Evolutionary conservation across 2,329 filamentous ascomycete genomes (phyloP).

Genomic region (Monilinia vaccinii-corymbosi): DNA sequence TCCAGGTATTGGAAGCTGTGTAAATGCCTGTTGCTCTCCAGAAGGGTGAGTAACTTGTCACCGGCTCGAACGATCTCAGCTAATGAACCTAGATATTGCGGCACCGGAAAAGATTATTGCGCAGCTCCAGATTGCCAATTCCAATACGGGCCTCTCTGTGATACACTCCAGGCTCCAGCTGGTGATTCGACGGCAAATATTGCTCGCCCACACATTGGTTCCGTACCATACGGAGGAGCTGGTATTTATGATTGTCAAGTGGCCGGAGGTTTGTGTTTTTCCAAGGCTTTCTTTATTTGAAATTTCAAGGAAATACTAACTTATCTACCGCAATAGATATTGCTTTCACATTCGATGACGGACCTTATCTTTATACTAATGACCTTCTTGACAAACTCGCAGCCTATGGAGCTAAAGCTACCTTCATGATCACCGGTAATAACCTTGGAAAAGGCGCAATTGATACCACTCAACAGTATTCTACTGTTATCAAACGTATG

Average conservation of each 20-base stretch:
- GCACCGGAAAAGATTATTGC: constrained; percentile 40
- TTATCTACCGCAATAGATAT: constrained; percentile 33
- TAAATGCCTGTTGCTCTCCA: constrained; percentile 23
- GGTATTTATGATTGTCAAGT: constrained; percentile 47
- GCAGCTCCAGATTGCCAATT: constrained; percentile 53
- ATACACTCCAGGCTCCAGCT: constrained; percentile 39
- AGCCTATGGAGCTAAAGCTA: constrained; percentile 52
- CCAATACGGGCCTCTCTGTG: constrained; percentile 50
- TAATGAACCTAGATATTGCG: constrained; percentile 20
- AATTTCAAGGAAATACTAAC: background rate
- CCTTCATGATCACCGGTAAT: constrained; percentile 51
- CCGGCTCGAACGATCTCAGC: background rate
- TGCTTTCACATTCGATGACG: constrained; percentile 59
- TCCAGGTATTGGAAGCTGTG: constrained; percentile 21
- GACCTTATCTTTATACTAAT: constrained; percentile 51
- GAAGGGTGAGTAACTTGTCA: constrained; percentile 19
- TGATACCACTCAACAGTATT: constrained; percentile 35
- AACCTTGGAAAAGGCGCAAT: constrained; percentile 37
- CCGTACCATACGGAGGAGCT: constrained; percentile 45
- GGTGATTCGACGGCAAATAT: constrained; percentile 47
- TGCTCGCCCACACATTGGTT: constrained; percentile 41
- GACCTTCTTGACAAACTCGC: constrained; percentile 46
- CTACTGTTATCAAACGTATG: constrained; percentile 36
- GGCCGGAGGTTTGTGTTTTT: constrained; percentile 36
- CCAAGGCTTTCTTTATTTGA: background rate